phyloP scores from a whole-genome alignment of 163 green algal genomes.

The Scenedesmus sp. region DNA sequence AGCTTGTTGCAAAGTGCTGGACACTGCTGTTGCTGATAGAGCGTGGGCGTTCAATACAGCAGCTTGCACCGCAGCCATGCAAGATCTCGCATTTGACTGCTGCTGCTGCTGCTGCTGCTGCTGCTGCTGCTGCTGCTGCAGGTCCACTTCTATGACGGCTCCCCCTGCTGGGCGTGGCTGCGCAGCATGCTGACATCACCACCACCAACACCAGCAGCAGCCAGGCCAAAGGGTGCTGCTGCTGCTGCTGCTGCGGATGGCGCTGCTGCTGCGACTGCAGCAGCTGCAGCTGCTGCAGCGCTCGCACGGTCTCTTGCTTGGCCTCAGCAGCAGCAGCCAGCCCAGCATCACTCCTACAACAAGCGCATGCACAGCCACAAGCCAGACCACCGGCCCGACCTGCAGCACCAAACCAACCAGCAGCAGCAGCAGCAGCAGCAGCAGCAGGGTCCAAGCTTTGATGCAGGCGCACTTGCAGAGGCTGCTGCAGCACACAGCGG shows the following conservation, averaged over 20 bases:
- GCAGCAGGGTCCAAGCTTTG: not conserved
- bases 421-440: conserved; percentile 2
- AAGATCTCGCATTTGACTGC: too few species aligned
- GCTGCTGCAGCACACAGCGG: not conserved
- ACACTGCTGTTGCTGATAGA: too few species aligned
- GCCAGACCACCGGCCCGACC: not conserved
- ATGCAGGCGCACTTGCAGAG: not conserved
- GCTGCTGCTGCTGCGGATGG: not conserved
- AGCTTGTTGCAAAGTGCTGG: too few species aligned
- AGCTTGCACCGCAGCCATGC: not conserved
- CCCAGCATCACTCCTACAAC: not conserved
- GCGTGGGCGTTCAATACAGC: too few species aligned
- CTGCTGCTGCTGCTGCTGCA: not conserved
- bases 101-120: not conserved
- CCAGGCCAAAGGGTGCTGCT: too few species aligned
- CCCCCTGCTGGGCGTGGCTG: not conserved
- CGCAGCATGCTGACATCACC: not conserved
- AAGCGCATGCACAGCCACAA: not conserved
- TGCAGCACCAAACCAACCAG: not conserved
- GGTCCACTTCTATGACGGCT: not conserved
- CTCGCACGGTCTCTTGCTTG: not conserved
- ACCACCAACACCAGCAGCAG: not conserved
- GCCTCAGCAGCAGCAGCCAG: conserved; percentile 1
- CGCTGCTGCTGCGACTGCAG: not conserved
- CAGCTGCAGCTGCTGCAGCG: not conserved